Evolutionary conservation across 2,329 filamentous ascomycete species (phyloP).

Genomic region (Ramularia collo-cygni): DNA sequence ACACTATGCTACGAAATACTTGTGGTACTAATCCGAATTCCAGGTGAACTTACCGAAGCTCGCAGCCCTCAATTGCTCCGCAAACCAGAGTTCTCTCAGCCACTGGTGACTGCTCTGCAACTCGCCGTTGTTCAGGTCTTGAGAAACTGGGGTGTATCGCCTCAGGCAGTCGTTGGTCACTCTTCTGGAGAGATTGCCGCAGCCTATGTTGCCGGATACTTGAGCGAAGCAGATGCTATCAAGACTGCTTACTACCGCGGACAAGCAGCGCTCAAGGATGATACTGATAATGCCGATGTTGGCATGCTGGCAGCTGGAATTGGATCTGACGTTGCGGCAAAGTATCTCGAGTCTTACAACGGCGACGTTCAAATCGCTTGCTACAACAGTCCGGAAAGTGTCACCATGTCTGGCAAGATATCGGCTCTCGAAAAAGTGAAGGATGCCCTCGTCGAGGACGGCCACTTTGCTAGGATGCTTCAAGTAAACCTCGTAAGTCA

Average conservation of each 20-base stretch:
- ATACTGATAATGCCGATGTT: constrained; percentile 14
- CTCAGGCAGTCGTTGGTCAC: constrained; percentile 23
- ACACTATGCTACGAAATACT: too few relatives aligned
- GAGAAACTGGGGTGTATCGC: constrained; percentile 9
- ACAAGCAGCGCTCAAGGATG: not conserved
- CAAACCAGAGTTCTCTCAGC: constrained; percentile 38
- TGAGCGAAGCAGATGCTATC: constrained; percentile 5
- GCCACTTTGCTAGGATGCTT: not conserved
- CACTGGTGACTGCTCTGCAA: constrained; percentile 49
- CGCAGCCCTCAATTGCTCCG: constrained; percentile 9
- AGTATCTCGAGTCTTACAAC: constrained; percentile 7
- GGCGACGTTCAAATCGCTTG: constrained; percentile 3
- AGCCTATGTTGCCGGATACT: constrained; percentile 17
- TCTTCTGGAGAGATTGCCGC: constrained; percentile 27
- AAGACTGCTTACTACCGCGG: constrained; percentile 13
- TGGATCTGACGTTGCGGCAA: constrained; percentile 20
- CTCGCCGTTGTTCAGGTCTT: constrained; percentile 41
- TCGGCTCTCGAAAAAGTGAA: constrained; percentile 26
- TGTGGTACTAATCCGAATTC: too few relatives aligned
- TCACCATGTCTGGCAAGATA: constrained; percentile 41
- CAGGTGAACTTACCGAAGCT: constrained; percentile 4
- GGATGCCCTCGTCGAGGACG: constrained; percentile 6
- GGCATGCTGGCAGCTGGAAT: constrained; percentile 16
- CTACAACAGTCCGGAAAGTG: constrained; percentile 34
- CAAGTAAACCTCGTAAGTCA: too few relatives aligned